Conservation (phyloP, 805 yeast genomes). For the Metschnikowia similis region DNA sequence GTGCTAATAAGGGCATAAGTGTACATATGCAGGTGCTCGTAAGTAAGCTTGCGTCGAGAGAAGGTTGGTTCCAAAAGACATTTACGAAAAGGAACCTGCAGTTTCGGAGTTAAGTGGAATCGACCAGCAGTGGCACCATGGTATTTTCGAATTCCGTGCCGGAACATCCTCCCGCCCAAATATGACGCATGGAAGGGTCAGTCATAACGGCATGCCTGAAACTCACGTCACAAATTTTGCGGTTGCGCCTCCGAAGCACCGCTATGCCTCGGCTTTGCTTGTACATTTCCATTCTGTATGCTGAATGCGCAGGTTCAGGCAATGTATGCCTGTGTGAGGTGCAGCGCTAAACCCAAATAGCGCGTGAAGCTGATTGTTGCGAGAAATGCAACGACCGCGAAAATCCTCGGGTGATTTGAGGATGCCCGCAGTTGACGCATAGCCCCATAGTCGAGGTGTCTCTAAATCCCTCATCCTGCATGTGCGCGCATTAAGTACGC, state of each 20-base stretch:
- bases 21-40: background rate
- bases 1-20: background rate
- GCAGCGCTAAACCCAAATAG: background rate
- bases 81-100: background rate
- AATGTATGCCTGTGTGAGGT: background rate
- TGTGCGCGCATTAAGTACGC: background rate
- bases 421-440: background rate
- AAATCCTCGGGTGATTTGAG: background rate
- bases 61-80: background rate
- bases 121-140: background rate
- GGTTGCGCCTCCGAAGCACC: background rate
- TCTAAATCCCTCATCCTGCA: slow-evolving; percentile 1
- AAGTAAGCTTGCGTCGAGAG: background rate
- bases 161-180: background rate
- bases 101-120: background rate
- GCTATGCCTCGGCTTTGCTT: background rate
- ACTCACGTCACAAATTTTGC: background rate
- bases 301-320: background rate
- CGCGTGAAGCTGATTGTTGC: background rate
- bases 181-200: background rate
- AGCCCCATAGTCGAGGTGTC: background rate
- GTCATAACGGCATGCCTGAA: background rate
- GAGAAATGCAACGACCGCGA: background rate
- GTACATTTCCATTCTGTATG: background rate
- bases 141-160: background rate